phyloP scores from a whole-genome alignment of 441 rosid species.

The Pelargonium citronellum region DNA sequence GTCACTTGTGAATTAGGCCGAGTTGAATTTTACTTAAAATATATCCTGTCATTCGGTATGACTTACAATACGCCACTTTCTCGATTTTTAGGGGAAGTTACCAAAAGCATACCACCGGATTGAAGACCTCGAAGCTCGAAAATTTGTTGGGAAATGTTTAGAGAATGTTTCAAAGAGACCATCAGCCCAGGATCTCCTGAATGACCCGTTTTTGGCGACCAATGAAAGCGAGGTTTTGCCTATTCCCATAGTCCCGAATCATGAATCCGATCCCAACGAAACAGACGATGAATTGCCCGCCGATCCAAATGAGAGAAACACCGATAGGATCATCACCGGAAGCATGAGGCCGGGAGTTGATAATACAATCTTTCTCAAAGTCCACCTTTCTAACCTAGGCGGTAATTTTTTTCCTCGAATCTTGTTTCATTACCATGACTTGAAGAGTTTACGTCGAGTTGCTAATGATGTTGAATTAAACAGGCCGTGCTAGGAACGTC shows the following conservation, averaged over 20 bases:
- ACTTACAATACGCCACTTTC: too few species aligned
- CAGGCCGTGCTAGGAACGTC: constrained; percentile 74
- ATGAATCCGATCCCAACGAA: too few species aligned
- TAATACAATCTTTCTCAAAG: constrained; percentile 71
- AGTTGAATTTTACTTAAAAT: too few species aligned
- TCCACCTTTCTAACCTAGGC: constrained; percentile 61
- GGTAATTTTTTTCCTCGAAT: constrained; percentile 34
- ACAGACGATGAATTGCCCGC: too few species aligned
- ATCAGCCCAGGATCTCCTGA: constrained; percentile 63
- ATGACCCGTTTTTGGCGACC: constrained; percentile 55
- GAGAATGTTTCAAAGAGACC: constrained; percentile 58
- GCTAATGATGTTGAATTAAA: background rate
- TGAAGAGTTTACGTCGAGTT: too few species aligned
- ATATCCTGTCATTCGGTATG: too few species aligned
- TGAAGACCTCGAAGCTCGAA: constrained; percentile 50
- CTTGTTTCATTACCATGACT: background rate
- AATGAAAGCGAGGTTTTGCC: constrained; percentile 34
- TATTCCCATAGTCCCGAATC: too few species aligned
- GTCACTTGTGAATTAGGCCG: too few species aligned
- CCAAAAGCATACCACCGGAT: constrained; percentile 71
- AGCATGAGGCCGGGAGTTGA: constrained; percentile 58
- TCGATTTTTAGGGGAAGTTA: constrained; percentile 58
- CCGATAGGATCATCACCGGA: constrained; percentile 76
- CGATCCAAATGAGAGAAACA: constrained; percentile 28
- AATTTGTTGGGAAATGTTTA: constrained; percentile 72